Base-by-base conservation (phyloP, 2,329 filamentous ascomycete genomes). In the Diaporthe citriasiana region DNA sequence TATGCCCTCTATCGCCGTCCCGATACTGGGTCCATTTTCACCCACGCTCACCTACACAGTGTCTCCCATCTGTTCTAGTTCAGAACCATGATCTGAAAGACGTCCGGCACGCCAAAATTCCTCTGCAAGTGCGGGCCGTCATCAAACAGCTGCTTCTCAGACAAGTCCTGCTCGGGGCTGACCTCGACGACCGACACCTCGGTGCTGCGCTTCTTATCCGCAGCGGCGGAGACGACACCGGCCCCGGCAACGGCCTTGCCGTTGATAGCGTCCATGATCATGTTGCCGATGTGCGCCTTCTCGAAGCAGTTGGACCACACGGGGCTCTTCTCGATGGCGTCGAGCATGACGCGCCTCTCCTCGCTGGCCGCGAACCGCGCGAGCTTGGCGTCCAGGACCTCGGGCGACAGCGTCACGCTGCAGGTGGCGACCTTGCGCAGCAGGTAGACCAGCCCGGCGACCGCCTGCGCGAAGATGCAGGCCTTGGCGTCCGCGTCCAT, bases 81-180 rank as follows among this genome's bases (percentile, higher is more conserved):
- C 66, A 84, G 40, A 1, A 80, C 78, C 79, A 84, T 80, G 70
- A 84, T 83, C 15, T 79, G 81, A 71, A 84, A 83, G 0, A 82
- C 82, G 77, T 82, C 81, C 0, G 82, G 82, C 72, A 82, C 56
- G 0, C 83, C 83, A 78, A 83, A 83, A 50, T 82, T 82, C 73
- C 81, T 79, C 59, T 80, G 79, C 17, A 79, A 79, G 45, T 73
- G 75, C 45, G 81, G 77, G 74, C 68, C 72, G 33, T 81, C 78
- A 40, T 79, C 70, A 35, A 35, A 63, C 56, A 63, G 33, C 56
- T 71, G 56, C 56, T 63, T 71, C 25, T n/a, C 79, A 7, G 79
- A 79, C 70, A 78, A 79, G 57, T 78, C 78, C 55, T 76, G 33
- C 53, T 70, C 57, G 19, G 77, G 76, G 27, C 77, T 71, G 19